phyloP scores from a whole-genome alignment of 371 early-diverging fungal genomes.

The Syncephalastrum sp. region DNA sequence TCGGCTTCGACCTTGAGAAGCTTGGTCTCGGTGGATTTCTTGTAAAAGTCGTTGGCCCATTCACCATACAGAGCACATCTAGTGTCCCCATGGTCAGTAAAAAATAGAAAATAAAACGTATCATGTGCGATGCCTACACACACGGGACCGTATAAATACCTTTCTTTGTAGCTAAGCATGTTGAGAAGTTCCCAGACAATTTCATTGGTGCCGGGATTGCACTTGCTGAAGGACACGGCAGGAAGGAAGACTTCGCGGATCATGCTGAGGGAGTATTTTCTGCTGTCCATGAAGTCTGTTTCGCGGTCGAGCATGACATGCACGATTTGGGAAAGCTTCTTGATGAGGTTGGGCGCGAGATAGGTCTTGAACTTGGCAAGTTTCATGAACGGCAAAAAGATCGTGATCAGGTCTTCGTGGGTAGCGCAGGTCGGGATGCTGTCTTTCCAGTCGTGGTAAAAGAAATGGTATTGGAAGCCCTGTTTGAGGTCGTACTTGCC shows the following conservation, averaged over 20 bases:
- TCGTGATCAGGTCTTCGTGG: conserved; percentile 38
- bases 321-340: conserved; percentile 42
- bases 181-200: conserved; percentile 79
- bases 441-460: conserved; percentile 60
- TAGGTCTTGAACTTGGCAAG: conserved; percentile 52
- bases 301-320: conserved; percentile 35
- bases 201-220: conserved; percentile 72
- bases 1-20: conserved; percentile 54
- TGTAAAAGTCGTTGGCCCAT: conserved; percentile 71
- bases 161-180: conserved; percentile 58
- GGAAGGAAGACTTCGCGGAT: conserved; percentile 73
- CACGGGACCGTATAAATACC: conserved; percentile 29
- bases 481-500: conserved; percentile 25
- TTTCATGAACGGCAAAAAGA: conserved; percentile 48
- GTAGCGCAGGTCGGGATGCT: conserved; percentile 35
- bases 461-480: conserved; percentile 49
- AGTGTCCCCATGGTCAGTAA: not conserved
- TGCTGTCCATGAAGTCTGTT: conserved; percentile 20
- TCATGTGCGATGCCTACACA: not conserved
- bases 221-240: conserved; percentile 62
- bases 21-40: conserved; percentile 47
- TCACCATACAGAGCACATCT: conserved; percentile 74
- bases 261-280: conserved; percentile 58
- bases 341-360: conserved; percentile 42
- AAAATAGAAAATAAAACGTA: too few relatives aligned